Evolutionary conservation across 2,329 filamentous ascomycete species (phyloP), one percentile per base, ranked within the genome.

Genomic region (Rosellinia necatrix): DNA sequence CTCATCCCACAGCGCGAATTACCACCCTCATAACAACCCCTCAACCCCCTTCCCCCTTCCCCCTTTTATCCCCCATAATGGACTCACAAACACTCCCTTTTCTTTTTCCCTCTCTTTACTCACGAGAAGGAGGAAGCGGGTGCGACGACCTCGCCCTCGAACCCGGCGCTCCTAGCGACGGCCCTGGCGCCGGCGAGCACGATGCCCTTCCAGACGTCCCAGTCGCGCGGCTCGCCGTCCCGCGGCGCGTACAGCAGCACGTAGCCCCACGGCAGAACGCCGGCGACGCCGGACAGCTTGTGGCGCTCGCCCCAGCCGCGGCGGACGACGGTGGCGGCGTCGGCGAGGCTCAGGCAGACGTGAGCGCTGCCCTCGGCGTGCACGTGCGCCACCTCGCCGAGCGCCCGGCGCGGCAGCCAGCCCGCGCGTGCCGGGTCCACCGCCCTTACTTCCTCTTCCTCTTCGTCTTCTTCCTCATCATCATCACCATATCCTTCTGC

Each of bases 301-400:
- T 77, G 75, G 3, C 75, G 63, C 65, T 76, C 71, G 15, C 68
- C 75, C 75, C 76, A 78, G 0, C 74, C 74, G 37, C 61, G 66
- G 4, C 52, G 63, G 41, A 76, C 69, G 2, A 68, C 68, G 37
- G 64, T 60, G 42, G 68, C 68, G 2, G 74, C 75, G 49, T 78
- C 76, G 1, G 61, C 65, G 4, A 75, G 67, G 50, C 72, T 72
- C 25, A 78, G 63, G 3, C 68, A 67, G 15, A 74, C 46, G 59
- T 78, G 76, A 22, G 71, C 59, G 60, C 73, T 75, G 7, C 72
- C 71, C 55, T 78, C 75, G 9, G 53, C 53, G 53, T 78, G 75
- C 19, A 72, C 66, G 56, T 78, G 76, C 4, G 65, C 65, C 10
- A 72, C 66, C 65, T 78, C 76, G 6, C 70, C 69, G 6, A 40